These are phyloP conservation scores for Nothomitra cinnamomea DNA, from an alignment of 2,329 filamentous ascomycete species.

Conservation along the genomic window DNA sequence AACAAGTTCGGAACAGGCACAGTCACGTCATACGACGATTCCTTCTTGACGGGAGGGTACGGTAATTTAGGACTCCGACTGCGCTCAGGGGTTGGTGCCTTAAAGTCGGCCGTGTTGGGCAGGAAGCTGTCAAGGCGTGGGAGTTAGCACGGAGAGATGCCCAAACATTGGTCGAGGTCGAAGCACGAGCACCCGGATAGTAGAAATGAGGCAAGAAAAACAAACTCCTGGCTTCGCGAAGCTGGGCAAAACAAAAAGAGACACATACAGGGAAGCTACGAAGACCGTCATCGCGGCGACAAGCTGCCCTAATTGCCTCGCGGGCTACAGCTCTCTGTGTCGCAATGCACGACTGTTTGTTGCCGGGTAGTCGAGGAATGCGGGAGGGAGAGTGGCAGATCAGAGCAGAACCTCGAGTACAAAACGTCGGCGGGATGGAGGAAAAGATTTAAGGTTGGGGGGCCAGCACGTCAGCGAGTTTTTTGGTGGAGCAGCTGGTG, in stretches of 20 bases:
- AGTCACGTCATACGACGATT: background rate
- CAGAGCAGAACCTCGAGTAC: too few species aligned
- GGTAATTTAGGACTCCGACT: conserved; percentile 14
- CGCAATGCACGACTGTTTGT: too few species aligned
- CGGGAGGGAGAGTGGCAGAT: too few species aligned
- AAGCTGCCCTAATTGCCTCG: background rate
- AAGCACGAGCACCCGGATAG: background rate
- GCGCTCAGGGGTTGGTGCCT: conserved; percentile 27
- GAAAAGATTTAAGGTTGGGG: too few species aligned
- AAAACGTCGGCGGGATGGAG: too few species aligned
- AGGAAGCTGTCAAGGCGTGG: conserved; percentile 50
- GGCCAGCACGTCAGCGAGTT: too few species aligned
- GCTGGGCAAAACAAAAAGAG: background rate
- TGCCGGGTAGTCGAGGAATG: too few species aligned
- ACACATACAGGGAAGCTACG: conserved; percentile 40
- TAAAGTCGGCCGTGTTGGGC: conserved; percentile 83
- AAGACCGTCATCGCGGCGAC: conserved; percentile 36
- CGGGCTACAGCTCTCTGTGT: too few species aligned
- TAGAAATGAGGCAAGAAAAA: too few species aligned
- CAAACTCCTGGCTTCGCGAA: background rate
- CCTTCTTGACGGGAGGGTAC: conserved; percentile 11
- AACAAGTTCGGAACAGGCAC: conserved; percentile 1
- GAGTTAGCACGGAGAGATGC: conserved; percentile 1
- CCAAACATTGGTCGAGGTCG: background rate
- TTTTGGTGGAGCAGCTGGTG: too few species aligned